Evolutionary conservation across 441 rosid species (phyloP).

Genomic region (Mallotus japonicus): DNA sequence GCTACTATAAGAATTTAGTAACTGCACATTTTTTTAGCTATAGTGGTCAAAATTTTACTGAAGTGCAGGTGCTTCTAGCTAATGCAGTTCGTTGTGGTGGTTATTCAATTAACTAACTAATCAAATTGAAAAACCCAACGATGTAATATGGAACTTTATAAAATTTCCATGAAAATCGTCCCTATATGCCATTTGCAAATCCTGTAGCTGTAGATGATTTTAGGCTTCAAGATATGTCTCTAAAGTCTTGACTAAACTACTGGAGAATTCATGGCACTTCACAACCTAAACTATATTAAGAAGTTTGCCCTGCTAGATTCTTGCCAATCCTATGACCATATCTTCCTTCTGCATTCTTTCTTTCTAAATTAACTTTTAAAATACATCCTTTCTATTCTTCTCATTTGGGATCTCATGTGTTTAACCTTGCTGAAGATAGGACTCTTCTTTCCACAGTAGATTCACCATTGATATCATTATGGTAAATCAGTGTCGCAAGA

Average conservation of each 20-base stretch:
- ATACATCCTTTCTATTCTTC: background rate
- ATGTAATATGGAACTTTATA: too few relatives aligned
- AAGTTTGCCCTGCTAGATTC: too few relatives aligned
- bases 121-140: too few relatives aligned
- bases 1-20: background rate
- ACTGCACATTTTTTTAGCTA: background rate
- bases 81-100: background rate
- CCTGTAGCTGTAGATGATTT: background rate
- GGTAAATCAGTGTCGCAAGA: too few relatives aligned
- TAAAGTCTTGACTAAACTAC: background rate
- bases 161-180: too few relatives aligned
- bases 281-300: too few relatives aligned
- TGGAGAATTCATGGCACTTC: background rate
- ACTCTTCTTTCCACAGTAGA: background rate
- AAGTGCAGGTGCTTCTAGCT: background rate
- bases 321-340: background rate
- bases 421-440: too few relatives aligned
- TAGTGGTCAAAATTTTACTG: background rate
- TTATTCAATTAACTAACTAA: background rate
- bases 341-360: background rate
- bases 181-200: background rate
- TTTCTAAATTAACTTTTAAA: background rate
- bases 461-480: too few relatives aligned
- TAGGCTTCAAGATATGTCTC: background rate
- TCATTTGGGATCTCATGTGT: background rate